These are phyloP conservation scores for Colletotrichum lentis DNA, from an alignment of 2,329 filamentous ascomycete species.

Conservation along the genomic window DNA sequence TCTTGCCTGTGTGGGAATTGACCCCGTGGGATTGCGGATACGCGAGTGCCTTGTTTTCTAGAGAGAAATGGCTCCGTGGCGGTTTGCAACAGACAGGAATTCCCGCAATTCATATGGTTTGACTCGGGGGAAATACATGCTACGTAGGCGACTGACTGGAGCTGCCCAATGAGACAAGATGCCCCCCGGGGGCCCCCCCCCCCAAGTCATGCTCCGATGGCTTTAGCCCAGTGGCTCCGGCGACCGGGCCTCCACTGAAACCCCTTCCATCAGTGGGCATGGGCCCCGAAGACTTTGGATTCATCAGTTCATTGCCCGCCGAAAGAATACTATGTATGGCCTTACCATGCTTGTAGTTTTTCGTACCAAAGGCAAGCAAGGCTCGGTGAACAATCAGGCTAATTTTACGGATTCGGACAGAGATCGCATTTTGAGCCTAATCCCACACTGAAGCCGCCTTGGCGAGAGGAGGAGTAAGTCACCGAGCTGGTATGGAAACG, in stretches of 20 bases:
- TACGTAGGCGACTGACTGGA: conserved; percentile 20
- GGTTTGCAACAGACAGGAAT: not conserved
- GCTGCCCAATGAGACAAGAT: not conserved
- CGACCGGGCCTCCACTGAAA: not conserved
- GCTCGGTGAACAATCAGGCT: not conserved
- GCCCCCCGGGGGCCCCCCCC: too few species aligned
- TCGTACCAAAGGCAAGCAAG: not conserved
- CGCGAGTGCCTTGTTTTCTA: conserved; percentile 9
- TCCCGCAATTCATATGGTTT: conserved; percentile 21
- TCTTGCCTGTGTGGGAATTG: conserved; percentile 25
- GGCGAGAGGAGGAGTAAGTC: too few species aligned
- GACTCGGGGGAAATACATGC: conserved; percentile 13
- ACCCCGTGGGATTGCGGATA: conserved; percentile 14
- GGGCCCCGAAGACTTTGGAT: not conserved
- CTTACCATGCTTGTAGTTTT: not conserved
- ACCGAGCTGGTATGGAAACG: too few species aligned
- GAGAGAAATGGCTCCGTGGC: not conserved
- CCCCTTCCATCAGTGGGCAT: not conserved
- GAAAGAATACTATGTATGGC: not conserved
- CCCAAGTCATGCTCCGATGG: not conserved
- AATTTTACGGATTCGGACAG: too few species aligned
- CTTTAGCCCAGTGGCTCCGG: not conserved
- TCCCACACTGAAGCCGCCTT: too few species aligned
- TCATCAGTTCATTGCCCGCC: not conserved
- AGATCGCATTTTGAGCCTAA: too few species aligned